Base-by-base conservation (phyloP, 2,329 filamentous ascomycete genomes). In the Cladophialophora carrionii region DNA sequence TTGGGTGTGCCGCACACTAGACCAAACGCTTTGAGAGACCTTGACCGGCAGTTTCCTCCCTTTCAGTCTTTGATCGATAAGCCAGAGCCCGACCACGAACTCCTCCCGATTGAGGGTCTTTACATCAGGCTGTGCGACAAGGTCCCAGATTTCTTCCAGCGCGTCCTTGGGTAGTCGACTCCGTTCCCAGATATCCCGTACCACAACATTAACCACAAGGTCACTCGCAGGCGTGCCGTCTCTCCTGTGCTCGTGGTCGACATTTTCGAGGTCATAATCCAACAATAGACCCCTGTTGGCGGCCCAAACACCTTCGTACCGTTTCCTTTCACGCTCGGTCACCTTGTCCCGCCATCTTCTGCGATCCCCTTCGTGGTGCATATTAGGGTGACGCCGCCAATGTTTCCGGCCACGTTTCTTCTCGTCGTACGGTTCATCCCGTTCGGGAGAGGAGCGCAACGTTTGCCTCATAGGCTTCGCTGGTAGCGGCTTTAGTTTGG, bases 241-340 rank as follows among this genome's bases (percentile, higher is more conserved):
- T 52, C 54, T 32, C 62, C 46, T 37, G n/a, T 20, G 8, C 41
- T 63, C 64, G 8, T 46, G 31, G 12, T 64, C 61, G 10, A 57
- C 48, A 26, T 62, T 64, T 48, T 53, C 61, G 24, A 67, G 51
- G 53, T 65, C 52, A 71, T 60, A 54, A 31, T 70, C 73, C 31
- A 80, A 72, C 46, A 76, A 72, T 20, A 79, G 61, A 10, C 80
- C 80, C 71, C 77, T 77, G 66, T 83, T 83, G 4, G 80, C 80
- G 32, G 80, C 81, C 80, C 81, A 83, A 4, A 83, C 79, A 3
- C 80, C 81, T 71, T 83, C 81, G 65, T 82, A 83, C 58, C 80
- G 74, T 67, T 80, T 82, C 41, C 80, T 75, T 62, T 82, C 79
- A 31, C 75, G 73, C 65, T 81, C 79, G 0, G 76, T 79, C 12